Conservation (phyloP, 208 protist species). For the Phytomonas sp. region DNA sequence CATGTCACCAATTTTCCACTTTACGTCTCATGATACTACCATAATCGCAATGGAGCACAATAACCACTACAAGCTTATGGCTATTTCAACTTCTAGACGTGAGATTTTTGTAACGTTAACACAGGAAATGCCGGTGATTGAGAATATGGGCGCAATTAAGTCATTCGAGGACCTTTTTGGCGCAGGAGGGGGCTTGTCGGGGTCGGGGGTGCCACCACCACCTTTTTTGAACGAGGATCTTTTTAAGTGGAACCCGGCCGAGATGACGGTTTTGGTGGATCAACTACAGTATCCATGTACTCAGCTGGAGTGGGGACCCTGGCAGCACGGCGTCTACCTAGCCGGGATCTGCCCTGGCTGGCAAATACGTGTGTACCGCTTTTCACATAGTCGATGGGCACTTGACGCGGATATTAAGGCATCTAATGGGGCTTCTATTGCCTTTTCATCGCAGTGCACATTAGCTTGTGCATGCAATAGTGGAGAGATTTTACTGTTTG, state of each 20-base stretch:
- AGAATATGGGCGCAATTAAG: conserved; percentile 20
- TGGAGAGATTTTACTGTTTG: not conserved
- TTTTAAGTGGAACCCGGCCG: conserved; percentile 47
- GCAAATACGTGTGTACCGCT: conserved; percentile 64
- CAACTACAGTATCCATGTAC: conserved; percentile 43
- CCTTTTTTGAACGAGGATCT: conserved; percentile 30
- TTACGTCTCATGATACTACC: conserved; percentile 53
- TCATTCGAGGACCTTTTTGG: conserved; percentile 22
- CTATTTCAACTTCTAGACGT: conserved; percentile 59
- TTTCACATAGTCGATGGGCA: conserved; percentile 71
- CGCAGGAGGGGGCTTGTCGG: conserved; percentile 5
- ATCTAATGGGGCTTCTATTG: conserved; percentile 35
- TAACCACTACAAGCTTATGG: conserved; percentile 72
- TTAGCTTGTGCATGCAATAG: conserved; percentile 47
- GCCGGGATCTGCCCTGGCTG: conserved; percentile 44
- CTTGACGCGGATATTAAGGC: conserved; percentile 43
- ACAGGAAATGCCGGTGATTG: conserved; percentile 43
- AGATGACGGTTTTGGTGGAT: conserved; percentile 46
- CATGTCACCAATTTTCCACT: conserved; percentile 74
- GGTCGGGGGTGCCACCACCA: not conserved
- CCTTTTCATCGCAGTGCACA: conserved; percentile 66
- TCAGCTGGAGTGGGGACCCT: conserved; percentile 71
- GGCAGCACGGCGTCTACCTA: conserved; percentile 76
- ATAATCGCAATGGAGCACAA: conserved; percentile 86
- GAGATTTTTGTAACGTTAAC: conserved; percentile 71